Percentiles rank a stretch among this genome's conserved stretches.
phyloP scores from a whole-genome alignment of 805 yeast species.

The Zygotorulaspora chibaensis region DNA sequence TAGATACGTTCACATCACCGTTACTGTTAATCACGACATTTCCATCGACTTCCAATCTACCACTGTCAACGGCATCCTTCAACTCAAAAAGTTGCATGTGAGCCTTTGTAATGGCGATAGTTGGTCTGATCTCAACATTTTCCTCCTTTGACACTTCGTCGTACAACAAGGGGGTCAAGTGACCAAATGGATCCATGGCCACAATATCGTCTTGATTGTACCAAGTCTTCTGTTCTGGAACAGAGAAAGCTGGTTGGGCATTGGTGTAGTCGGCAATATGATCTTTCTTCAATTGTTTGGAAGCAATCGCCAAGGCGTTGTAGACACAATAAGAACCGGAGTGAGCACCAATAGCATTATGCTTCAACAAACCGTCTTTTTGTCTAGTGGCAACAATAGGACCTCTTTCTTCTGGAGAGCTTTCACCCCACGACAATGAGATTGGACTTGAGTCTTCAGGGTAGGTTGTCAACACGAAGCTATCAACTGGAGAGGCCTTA shows the following conservation, averaged over 20 bases:
- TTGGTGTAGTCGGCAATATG: conserved; percentile 59
- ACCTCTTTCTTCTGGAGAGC: conserved; percentile 47
- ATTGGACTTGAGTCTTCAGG: conserved; percentile 50
- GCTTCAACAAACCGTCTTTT: conserved; percentile 46
- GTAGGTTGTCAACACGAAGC: conserved; percentile 49
- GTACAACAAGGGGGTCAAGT: conserved; percentile 58
- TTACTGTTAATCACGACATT: conserved; percentile 51
- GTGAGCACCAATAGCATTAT: conserved; percentile 63
- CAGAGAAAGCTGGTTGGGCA: conserved; percentile 56
- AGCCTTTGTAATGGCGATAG: conserved; percentile 65
- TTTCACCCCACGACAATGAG: conserved; percentile 49
- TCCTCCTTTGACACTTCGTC: conserved; percentile 41
- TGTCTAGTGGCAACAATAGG: conserved; percentile 54
- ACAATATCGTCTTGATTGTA: conserved; percentile 52
- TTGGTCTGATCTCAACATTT: conserved; percentile 56
- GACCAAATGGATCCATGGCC: conserved; percentile 65
- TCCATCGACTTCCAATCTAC: conserved; percentile 56
- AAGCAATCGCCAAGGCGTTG: conserved; percentile 62
- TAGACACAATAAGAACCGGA: conserved; percentile 61
- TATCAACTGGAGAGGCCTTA: conserved; percentile 15
- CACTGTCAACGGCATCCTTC: conserved; percentile 50
- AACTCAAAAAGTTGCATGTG: conserved; percentile 57
- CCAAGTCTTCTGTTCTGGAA: conserved; percentile 57
- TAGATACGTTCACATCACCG: conserved; percentile 60
- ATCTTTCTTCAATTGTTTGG: conserved; percentile 48